Percentiles rank a stretch among this genome's conserved stretches.
phyloP scores from a whole-genome alignment of 2,329 filamentous ascomycete species.

The Epichloe typhina region DNA sequence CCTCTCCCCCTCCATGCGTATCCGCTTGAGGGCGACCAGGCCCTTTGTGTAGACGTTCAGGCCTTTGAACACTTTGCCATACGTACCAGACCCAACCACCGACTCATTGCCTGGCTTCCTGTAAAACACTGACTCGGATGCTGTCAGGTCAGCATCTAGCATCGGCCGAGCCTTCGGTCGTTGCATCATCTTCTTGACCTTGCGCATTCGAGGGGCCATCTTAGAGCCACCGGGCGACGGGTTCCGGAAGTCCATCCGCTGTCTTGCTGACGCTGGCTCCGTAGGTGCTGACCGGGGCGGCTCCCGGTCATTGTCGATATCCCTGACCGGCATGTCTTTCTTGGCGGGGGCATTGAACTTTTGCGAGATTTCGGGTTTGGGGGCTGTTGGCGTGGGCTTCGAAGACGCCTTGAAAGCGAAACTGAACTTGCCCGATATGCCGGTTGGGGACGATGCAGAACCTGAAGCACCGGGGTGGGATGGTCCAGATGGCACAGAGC shows the following conservation, averaged over 20 bases:
- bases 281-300: constrained; percentile 38
- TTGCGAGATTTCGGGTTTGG: constrained; percentile 53
- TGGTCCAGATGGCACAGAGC: background rate
- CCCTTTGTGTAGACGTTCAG: constrained; percentile 81
- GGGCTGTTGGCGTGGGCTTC: constrained; percentile 41
- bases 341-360: constrained; percentile 51
- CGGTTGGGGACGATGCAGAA: constrained; percentile 34
- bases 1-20: constrained; percentile 79
- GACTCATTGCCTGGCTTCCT: constrained; percentile 96
- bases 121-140: constrained; percentile 83
- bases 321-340: constrained; percentile 18
- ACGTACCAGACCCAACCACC: constrained; percentile 88
- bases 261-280: constrained; percentile 38
- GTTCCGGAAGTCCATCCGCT: constrained; percentile 20
- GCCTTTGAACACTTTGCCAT: constrained; percentile 92
- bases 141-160: constrained; percentile 57
- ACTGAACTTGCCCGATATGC: constrained; percentile 60
- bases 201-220: constrained; percentile 39
- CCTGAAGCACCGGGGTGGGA: constrained; percentile 18
- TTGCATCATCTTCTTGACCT: constrained; percentile 55
- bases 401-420: constrained; percentile 78
- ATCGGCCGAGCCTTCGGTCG: constrained; percentile 58
- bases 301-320: constrained; percentile 27
- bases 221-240: constrained; percentile 23
- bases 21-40: constrained; percentile 76